A percentile compares a stretch with the other conserved stretches of the same genome.
Evolutionary conservation across 768 basidiomycete species (phyloP).

Genomic region (Amanita rubescens): DNA sequence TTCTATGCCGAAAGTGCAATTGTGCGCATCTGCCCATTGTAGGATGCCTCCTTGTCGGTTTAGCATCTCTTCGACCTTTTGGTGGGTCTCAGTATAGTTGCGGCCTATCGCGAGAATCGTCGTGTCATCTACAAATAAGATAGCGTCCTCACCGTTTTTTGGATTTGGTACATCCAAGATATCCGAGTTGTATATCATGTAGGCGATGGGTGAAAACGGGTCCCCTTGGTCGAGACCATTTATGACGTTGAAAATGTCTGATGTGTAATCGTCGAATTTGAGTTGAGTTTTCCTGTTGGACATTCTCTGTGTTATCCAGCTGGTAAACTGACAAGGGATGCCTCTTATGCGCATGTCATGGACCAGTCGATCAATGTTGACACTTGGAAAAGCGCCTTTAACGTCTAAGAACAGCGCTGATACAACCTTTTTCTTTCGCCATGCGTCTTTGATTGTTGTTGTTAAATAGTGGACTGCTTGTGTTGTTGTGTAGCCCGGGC

Average conservation of each 20-base stretch:
- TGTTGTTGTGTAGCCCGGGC: neutral
- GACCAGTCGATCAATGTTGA: conserved; percentile 4
- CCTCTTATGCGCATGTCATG: neutral
- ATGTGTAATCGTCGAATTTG: conserved; percentile 12
- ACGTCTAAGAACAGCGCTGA: conserved; percentile 12
- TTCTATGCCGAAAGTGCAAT: neutral
- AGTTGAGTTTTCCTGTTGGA: conserved; percentile 1
- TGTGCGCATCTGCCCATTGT: neutral
- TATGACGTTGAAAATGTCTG: neutral
- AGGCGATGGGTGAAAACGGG: neutral
- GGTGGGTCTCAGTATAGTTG: neutral
- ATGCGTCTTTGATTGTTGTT: neutral
- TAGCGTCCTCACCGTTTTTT: neutral
- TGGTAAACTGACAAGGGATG: neutral
- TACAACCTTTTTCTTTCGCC: conserved; percentile 4
- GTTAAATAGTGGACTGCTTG: neutral
- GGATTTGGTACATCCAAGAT: neutral
- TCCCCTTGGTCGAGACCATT: neutral
- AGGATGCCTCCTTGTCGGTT: neutral
- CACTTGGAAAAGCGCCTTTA: conserved; percentile 10
- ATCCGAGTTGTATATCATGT: conserved; percentile 7
- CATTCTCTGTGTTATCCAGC: neutral
- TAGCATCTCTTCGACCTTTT: neutral
- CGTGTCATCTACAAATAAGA: neutral
- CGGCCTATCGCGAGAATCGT: neutral